These are phyloP conservation scores for Aspergillus cejpii DNA, from an alignment of 2,329 filamentous ascomycete species.

Conservation along the genomic window DNA sequence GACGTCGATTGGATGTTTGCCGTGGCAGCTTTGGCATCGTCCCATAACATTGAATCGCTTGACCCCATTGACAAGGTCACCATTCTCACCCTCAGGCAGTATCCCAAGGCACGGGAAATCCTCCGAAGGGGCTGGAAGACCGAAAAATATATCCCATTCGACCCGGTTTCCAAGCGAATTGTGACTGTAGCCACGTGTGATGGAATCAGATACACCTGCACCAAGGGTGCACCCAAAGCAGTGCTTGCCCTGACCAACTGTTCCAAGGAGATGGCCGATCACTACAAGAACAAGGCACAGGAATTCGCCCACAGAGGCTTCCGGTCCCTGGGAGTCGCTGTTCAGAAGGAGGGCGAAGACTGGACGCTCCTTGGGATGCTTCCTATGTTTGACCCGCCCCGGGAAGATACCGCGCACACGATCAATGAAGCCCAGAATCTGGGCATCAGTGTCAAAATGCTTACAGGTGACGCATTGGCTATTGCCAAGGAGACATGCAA, in stretches of 20 bases:
- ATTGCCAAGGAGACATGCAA: conserved; percentile 78
- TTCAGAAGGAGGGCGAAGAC: conserved; percentile 66
- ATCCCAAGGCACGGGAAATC: conserved; percentile 69
- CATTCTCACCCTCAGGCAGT: conserved; percentile 65
- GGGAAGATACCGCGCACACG: conserved; percentile 71
- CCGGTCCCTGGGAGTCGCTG: conserved; percentile 69
- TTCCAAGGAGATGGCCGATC: conserved; percentile 55
- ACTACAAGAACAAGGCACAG: conserved; percentile 65
- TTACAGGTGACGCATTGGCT: conserved; percentile 71
- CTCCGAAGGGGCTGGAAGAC: conserved; percentile 67
- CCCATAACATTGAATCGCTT: conserved; percentile 69
- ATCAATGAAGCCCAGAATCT: conserved; percentile 69
- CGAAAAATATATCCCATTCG: conserved; percentile 63
- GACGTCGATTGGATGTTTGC: conserved; percentile 82
- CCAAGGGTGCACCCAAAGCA: conserved; percentile 71
- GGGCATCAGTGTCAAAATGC: conserved; percentile 72
- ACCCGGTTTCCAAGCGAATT: conserved; percentile 74
- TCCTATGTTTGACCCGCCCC: conserved; percentile 74
- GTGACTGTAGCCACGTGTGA: conserved; percentile 63
- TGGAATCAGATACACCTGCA: conserved; percentile 63
- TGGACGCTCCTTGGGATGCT: conserved; percentile 70
- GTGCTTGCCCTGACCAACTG: conserved; percentile 64
- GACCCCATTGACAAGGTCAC: conserved; percentile 77
- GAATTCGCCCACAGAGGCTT: conserved; percentile 74
- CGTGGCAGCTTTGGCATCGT: conserved; percentile 67